Base-by-base conservation (phyloP, 2,329 filamentous ascomycete species). In the Sclerotinia sclerotiorum region DNA sequence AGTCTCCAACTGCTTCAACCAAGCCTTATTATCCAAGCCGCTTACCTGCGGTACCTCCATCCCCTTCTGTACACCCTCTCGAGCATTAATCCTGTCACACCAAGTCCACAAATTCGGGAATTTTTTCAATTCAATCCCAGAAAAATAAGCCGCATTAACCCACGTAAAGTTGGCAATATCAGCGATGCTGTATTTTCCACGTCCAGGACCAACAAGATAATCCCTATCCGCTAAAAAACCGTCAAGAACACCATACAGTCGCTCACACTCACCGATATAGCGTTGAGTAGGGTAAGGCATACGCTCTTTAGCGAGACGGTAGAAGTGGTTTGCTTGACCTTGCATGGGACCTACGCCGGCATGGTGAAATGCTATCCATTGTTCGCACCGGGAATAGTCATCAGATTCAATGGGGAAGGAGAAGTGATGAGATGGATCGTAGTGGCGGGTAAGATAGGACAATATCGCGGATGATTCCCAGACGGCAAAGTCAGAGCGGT, bases 381-480 rank as follows among this genome's bases (percentile, higher is more conserved):
- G 84, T 79, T 88, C 85, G 51, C 80, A 80, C 8, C 72, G 32
- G 46, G 70, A 73, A 51, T 82, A 70, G 72, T 84, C 81, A 57
- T 82, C 78, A 52, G 80, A 77, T 48, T 84, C 82, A 29, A 85
- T 84, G 49, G 49, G 24, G 77, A 86, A 92, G 73, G 82, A 86
- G 74, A 92, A 86, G 77, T 87, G 88, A 80, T 90, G 77, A 66
- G 91, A 86, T 0, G 82, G 81, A 77, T 93, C 91, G 76, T 93
- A 93, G 71, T 85, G 85, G 24, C 88, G 85, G 13, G 87, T 85
- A n/a, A 94, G 83, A 78, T 94, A 94, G 69, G 86, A 82, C 74
- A 94, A 83, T 74, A 94, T 94, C 70, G 89, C 86, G 58, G 88
- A 85, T 57, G 88, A 89, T 79, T 95, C 92, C 74, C 93, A 94